phyloP scores from a whole-genome alignment of 805 yeast genomes.

The Ogataea methylovora region DNA sequence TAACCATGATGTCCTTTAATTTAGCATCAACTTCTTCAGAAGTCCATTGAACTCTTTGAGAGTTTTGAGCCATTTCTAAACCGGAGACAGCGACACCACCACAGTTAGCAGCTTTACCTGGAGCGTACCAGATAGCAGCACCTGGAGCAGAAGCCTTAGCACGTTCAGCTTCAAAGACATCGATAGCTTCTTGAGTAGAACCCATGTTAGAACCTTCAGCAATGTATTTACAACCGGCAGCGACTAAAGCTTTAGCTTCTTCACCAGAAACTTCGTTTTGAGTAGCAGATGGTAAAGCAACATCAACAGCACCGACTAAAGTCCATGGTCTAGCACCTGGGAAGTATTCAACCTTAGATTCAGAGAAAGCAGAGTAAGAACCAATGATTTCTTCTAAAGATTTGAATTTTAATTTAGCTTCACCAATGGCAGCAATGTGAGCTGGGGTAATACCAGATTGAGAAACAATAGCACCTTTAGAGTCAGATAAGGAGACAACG shows the following conservation, averaged over 20 bases:
- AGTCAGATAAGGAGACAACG: conserved; percentile 91
- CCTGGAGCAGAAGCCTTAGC: conserved; percentile 30
- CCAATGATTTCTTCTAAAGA: conserved; percentile 62
- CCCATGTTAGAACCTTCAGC: conserved; percentile 99
- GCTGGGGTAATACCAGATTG: conserved; percentile 77
- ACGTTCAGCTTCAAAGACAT: conserved; percentile 84
- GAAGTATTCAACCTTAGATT: conserved; percentile 63
- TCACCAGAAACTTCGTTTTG: conserved; percentile 97
- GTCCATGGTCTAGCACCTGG: conserved; percentile 97
- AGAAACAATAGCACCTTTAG: conserved; percentile 81
- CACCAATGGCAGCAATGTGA: conserved; percentile 68
- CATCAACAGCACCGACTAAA: conserved; percentile 83
- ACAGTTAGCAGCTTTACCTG: conserved; percentile 98
- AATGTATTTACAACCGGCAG: conserved; percentile 84
- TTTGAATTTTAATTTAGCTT: conserved; percentile 74
- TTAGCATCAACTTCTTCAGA: conserved; percentile 86
- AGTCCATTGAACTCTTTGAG: conserved; percentile 88
- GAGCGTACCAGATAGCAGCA: conserved; percentile 89
- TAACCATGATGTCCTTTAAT: conserved; percentile 87
- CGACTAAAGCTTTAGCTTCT: conserved; percentile 91
- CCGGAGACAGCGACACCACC: conserved; percentile 99
- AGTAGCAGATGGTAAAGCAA: conserved; percentile 97
- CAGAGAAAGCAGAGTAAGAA: conserved; percentile 50
- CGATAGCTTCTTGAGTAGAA: conserved; percentile 94
- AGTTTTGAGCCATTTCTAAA: conserved; percentile 99